Evolutionary conservation across 2,329 filamentous ascomycete genomes (phyloP).

Genomic region (Cladobotryum protrusum): DNA sequence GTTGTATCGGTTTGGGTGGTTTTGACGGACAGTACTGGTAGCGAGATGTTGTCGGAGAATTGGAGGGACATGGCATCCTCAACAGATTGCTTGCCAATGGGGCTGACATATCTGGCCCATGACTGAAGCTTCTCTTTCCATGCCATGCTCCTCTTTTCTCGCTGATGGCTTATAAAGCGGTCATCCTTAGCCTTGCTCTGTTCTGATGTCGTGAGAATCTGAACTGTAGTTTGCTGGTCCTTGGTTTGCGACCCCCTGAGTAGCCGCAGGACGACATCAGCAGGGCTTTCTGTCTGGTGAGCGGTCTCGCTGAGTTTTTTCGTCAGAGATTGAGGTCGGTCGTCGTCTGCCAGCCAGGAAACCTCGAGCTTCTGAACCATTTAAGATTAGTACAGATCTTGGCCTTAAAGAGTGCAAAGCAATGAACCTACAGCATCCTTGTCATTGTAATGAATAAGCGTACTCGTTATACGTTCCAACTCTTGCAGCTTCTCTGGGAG

Average conservation of each 20-base stretch:
- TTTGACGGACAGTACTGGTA: neutral
- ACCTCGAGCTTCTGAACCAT: slow-evolving; percentile 26
- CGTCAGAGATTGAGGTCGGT: slow-evolving; percentile 1
- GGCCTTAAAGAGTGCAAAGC: neutral
- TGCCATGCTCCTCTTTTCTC: slow-evolving; percentile 26
- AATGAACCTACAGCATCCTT: slow-evolving; percentile 17
- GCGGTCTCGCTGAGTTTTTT: neutral
- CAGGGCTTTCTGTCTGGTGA: slow-evolving; percentile 31
- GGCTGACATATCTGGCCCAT: slow-evolving; percentile 26
- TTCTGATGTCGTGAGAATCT: slow-evolving; percentile 16
- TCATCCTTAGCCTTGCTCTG: slow-evolving; percentile 2
- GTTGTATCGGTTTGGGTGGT: neutral
- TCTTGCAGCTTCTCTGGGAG: slow-evolving; percentile 20
- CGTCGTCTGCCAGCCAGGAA: slow-evolving; percentile 35
- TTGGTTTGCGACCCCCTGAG: slow-evolving; percentile 26
- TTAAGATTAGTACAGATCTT: neutral
- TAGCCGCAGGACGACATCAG: slow-evolving; percentile 41
- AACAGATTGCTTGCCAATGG: slow-evolving; percentile 9
- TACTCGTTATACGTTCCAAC: slow-evolving; percentile 29
- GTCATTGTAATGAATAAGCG: slow-evolving; percentile 19
- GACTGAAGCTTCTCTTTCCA: slow-evolving; percentile 28
- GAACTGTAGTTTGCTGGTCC: slow-evolving; percentile 9
- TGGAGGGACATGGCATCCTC: neutral
- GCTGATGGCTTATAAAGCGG: slow-evolving; percentile 20
- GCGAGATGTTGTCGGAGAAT: neutral